phyloP scores from a whole-genome alignment of 2,329 filamentous ascomycete genomes.

The Chaetomium globosum region DNA sequence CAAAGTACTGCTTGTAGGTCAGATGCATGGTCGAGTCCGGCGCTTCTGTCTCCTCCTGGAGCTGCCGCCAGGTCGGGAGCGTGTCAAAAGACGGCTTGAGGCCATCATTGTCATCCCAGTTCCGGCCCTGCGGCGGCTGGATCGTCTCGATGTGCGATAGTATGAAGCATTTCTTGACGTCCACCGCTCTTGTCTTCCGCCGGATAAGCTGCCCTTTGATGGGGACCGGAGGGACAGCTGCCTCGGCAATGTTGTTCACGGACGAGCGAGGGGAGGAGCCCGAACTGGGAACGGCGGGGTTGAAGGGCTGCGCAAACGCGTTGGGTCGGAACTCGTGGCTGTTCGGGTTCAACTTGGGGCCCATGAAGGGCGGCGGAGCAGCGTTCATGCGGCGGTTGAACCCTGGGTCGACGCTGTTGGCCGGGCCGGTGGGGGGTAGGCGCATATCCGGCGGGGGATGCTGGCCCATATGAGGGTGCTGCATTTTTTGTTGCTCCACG shows the following conservation, averaged over 20 bases:
- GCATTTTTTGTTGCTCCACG: conserved; percentile 56
- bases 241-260: conserved; percentile 53
- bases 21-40: conserved; percentile 63
- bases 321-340: conserved; percentile 83
- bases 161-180: conserved; percentile 68
- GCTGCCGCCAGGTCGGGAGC: conserved; percentile 77
- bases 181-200: conserved; percentile 72
- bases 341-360: conserved; percentile 64
- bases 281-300: conserved; percentile 68
- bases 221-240: conserved; percentile 44
- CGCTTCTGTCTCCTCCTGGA: conserved; percentile 71
- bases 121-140: conserved; percentile 56
- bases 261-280: conserved; percentile 71
- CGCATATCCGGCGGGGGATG: conserved; percentile 50
- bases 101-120: conserved; percentile 77
- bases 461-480: conserved; percentile 39
- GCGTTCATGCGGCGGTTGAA: conserved; percentile 59
- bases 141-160: conserved; percentile 58
- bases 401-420: conserved; percentile 56
- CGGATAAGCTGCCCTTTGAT: conserved; percentile 58
- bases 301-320: conserved; percentile 78
- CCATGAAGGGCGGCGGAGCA: conserved; percentile 53
- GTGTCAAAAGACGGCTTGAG: conserved; percentile 84
- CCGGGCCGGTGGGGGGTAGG: conserved; percentile 72
- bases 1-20: conserved; percentile 79